These are phyloP conservation scores for Sextonia rubra DNA, from an alignment of 164 flowering plant species.

Conservation along the genomic window DNA sequence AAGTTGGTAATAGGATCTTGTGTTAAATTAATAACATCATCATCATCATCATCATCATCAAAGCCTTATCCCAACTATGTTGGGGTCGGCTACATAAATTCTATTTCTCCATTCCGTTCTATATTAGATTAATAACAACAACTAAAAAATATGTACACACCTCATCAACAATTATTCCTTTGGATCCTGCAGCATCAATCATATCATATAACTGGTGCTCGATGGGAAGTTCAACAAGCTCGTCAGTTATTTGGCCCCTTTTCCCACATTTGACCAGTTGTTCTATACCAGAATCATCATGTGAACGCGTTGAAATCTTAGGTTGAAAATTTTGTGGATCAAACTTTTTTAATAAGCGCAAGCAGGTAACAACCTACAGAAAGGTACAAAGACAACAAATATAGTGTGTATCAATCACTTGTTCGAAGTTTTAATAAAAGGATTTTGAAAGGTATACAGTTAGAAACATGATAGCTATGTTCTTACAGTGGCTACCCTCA, in stretches of 20 bases:
- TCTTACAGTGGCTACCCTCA: too few species aligned
- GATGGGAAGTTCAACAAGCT: conserved; percentile 78
- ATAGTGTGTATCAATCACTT: not conserved
- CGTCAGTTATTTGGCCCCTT: conserved; percentile 50
- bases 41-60: too few species aligned
- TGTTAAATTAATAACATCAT: too few species aligned
- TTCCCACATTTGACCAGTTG: conserved; percentile 36
- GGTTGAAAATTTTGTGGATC: conserved; percentile 44
- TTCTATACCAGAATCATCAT: conserved; percentile 34
- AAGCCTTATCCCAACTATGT: too few species aligned
- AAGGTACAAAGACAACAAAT: conserved; percentile 1
- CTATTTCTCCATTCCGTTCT: too few species aligned
- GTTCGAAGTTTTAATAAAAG: not conserved
- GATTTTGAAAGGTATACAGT: too few species aligned
- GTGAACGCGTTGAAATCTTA: conserved; percentile 27
- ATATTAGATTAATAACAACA: too few species aligned
- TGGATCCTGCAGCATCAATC: conserved; percentile 69
- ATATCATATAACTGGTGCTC: conserved; percentile 81
- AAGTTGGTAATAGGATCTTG: too few species aligned
- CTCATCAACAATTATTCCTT: conserved; percentile 60
- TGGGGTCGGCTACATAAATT: too few species aligned
- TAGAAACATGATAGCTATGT: too few species aligned
- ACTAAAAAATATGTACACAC: conserved; percentile 22
- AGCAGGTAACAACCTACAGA: conserved; percentile 56
- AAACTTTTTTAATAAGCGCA: conserved; percentile 58